These are phyloP conservation scores for Lachancea sp. DNA, from an alignment of 805 yeast genomes.

Conservation along the genomic window DNA sequence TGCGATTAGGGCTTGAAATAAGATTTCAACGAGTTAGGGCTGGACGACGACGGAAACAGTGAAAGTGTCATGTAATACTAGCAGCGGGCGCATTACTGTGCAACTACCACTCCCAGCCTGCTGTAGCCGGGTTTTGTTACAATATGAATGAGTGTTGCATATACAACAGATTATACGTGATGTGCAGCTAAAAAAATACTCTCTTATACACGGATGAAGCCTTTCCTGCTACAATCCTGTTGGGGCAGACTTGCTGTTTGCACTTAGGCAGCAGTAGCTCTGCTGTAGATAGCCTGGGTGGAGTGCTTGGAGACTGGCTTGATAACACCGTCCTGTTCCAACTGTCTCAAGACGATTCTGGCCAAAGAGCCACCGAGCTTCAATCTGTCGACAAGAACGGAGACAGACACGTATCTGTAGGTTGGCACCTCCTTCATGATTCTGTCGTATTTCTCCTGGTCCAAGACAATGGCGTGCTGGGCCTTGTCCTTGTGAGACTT, in stretches of 20 bases:
- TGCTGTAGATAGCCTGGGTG: constrained; percentile 92
- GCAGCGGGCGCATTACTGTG: too few species aligned
- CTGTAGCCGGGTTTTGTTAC: not conserved
- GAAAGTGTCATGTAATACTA: too few species aligned
- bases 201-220: not conserved
- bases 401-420: constrained; percentile 95
- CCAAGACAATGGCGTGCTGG: constrained; percentile 93
- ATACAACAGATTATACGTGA: constrained; percentile 1
- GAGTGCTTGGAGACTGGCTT: constrained; percentile 92
- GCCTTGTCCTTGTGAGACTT: constrained; percentile 99
- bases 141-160: constrained; percentile 5
- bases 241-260: not conserved
- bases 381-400: constrained; percentile 97
- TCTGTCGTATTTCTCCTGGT: constrained; percentile 99
- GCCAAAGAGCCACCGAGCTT: constrained; percentile 99
- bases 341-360: constrained; percentile 94
- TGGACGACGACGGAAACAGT: not conserved
- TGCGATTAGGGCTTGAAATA: constrained; percentile 4
- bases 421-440: constrained; percentile 98
- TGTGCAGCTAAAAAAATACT: not conserved
- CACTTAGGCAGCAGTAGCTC: constrained; percentile 61
- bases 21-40: not conserved
- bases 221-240: not conserved
- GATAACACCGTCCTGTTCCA: constrained; percentile 92
- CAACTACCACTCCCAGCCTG: too few species aligned